These are phyloP conservation scores for Botryotinia globosa DNA, from an alignment of 2,329 filamentous ascomycete species.

Conservation along the genomic window DNA sequence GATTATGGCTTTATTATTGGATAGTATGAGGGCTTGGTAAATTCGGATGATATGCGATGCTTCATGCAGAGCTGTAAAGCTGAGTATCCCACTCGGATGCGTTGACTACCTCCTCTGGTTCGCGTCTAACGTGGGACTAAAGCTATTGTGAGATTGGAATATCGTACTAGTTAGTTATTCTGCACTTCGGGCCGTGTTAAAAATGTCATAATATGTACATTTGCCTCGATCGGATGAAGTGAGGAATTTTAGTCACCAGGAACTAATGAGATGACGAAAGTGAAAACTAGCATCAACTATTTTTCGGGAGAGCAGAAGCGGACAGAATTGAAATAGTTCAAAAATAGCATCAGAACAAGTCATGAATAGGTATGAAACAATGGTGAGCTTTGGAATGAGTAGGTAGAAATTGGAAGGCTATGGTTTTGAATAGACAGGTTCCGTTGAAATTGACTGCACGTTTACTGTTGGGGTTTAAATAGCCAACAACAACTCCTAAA, in stretches of 20 bases:
- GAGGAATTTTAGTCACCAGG: neutral
- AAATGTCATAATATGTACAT: neutral
- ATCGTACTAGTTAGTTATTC: accelerated
- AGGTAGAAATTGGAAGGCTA: neutral
- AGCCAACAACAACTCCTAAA: neutral
- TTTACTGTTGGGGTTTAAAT: neutral
- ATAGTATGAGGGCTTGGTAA: too few relatives aligned
- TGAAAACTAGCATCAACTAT: neutral
- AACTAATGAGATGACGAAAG: neutral
- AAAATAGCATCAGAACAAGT: neutral
- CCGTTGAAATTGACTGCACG: neutral
- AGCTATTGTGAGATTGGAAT: too few relatives aligned
- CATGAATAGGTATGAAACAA: neutral
- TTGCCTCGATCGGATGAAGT: neutral
- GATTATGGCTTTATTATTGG: too few relatives aligned
- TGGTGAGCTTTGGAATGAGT: neutral
- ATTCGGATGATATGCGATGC: too few relatives aligned
- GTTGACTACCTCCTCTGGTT: too few relatives aligned
- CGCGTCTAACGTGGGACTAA: too few relatives aligned
- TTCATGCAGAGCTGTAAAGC: too few relatives aligned
- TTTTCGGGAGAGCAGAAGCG: neutral
- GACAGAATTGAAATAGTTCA: neutral
- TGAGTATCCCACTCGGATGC: too few relatives aligned
- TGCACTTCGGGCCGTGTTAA: accelerated
- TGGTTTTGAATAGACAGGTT: neutral